Conservation (phyloP, 2,329 filamentous ascomycete species). For the Penicillium psychrosexuale region DNA sequence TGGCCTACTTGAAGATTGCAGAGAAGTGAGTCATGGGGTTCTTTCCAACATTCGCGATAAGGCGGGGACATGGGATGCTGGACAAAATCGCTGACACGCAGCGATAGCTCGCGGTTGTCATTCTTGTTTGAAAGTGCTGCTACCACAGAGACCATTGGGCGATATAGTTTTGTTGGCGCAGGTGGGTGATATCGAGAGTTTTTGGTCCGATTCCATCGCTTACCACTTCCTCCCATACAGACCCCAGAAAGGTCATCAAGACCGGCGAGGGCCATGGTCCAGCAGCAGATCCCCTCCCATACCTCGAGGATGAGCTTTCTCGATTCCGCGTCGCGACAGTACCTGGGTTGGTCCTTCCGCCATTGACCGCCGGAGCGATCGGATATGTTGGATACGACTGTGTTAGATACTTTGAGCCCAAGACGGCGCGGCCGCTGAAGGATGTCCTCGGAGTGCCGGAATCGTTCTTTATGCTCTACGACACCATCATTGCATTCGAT, state of each 20-base stretch:
- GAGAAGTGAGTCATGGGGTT: constrained; percentile 56
- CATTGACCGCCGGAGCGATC: constrained; percentile 85
- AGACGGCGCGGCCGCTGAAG: constrained; percentile 83
- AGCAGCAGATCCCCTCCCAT: constrained; percentile 77
- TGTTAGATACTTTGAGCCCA: constrained; percentile 95
- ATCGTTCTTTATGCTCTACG: constrained; percentile 94
- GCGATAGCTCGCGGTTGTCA: constrained; percentile 65
- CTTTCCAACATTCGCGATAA: background rate
- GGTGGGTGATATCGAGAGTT: constrained; percentile 43
- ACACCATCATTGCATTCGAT: constrained; percentile 91
- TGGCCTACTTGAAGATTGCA: constrained; percentile 89
- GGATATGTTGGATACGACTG: constrained; percentile 98
- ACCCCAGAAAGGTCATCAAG: constrained; percentile 72
- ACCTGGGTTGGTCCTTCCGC: constrained; percentile 77
- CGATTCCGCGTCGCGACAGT: constrained; percentile 77
- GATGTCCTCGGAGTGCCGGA: constrained; percentile 88
- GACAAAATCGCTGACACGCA: constrained; percentile 12
- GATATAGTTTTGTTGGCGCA: constrained; percentile 93
- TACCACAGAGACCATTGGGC: constrained; percentile 82
- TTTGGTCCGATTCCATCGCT: constrained; percentile 5
- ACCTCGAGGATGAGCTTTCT: constrained; percentile 75
- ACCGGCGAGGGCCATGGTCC: constrained; percentile 86
- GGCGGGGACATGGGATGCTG: constrained; percentile 1
- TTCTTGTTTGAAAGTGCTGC: constrained; percentile 96
- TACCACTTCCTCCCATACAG: constrained; percentile 30